These are phyloP conservation scores for Starmerella roubikii DNA, from an alignment of 805 yeast genomes.

Conservation along the genomic window DNA sequence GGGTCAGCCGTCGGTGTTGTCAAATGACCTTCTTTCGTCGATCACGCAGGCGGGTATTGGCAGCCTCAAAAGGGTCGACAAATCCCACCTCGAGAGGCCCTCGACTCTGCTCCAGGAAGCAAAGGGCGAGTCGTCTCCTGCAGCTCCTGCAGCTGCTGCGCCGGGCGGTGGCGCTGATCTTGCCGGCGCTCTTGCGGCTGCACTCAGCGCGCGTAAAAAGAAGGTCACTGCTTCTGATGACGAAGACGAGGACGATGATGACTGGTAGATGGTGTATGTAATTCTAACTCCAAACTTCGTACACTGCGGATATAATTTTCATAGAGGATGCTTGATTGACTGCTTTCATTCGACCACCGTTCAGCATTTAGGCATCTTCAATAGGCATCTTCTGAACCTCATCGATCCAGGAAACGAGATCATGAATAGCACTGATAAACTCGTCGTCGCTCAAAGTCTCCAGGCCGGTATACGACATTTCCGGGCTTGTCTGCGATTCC, in stretches of 20 bases:
- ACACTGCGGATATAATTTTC: neutral
- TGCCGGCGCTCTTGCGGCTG: conserved; percentile 82
- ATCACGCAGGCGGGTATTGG: conserved; percentile 71
- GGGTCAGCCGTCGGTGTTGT: conserved; percentile 38
- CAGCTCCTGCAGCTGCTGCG: conserved; percentile 29
- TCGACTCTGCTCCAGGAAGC: conserved; percentile 60
- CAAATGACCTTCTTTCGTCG: conserved; percentile 48
- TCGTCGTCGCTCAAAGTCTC: no score
- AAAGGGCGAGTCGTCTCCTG: conserved; percentile 38
- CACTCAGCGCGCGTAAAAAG: conserved; percentile 65
- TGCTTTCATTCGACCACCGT: neutral
- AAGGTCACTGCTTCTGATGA: conserved; percentile 74
- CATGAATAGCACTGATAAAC: no score
- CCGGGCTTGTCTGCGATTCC: no score
- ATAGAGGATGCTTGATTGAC: no score
- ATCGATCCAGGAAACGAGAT: no score
- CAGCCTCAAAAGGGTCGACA: conserved; percentile 62
- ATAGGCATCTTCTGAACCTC: no score
- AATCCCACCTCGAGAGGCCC: conserved; percentile 69
- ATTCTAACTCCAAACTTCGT: neutral
- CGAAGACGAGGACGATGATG: conserved; percentile 66
- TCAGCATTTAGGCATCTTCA: no score
- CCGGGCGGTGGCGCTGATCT: conserved; percentile 29
- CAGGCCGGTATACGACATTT: no score
- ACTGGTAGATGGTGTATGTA: conserved; percentile 17